These are phyloP conservation scores for Thamnidium elegans DNA, from an alignment of 192 early-diverging fungal genomes.

Conservation along the genomic window DNA sequence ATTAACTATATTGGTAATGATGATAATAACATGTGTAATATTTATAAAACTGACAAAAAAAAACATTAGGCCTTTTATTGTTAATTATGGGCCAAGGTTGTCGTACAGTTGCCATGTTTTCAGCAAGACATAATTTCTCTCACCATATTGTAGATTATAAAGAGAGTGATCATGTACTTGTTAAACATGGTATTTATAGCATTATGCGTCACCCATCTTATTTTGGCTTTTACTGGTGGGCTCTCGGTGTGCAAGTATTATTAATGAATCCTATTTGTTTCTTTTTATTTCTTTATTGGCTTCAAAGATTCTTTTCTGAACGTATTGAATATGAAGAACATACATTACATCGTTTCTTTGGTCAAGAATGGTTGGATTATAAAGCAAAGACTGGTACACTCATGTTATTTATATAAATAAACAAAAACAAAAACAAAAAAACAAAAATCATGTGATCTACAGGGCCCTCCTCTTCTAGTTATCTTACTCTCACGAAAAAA, in stretches of 20 bases:
- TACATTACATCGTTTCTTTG: slow-evolving; percentile 77
- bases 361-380: slow-evolving; percentile 71
- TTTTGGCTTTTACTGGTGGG: slow-evolving; percentile 95
- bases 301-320: slow-evolving; percentile 74
- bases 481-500: slow-evolving; percentile 12
- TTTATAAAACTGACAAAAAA: neutral
- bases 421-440: slow-evolving; percentile 4
- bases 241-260: slow-evolving; percentile 70
- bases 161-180: slow-evolving; percentile 68
- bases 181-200: slow-evolving; percentile 69
- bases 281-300: slow-evolving; percentile 58
- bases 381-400: slow-evolving; percentile 56
- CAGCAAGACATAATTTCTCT: slow-evolving; percentile 85
- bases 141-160: slow-evolving; percentile 78
- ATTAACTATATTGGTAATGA: slow-evolving; percentile 42
- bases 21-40: neutral
- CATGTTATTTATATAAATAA: slow-evolving; percentile 66
- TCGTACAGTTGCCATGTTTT: slow-evolving; percentile 85
- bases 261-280: slow-evolving; percentile 78
- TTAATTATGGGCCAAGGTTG: slow-evolving; percentile 70
- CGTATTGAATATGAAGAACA: slow-evolving; percentile 81
- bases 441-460: slow-evolving; percentile 2
- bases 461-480: neutral
- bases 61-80: slow-evolving; percentile 50
- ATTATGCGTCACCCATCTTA: slow-evolving; percentile 91